Base-by-base conservation (phyloP, 371 early-diverging fungal species). In the Lichtheimia ramosa region DNA sequence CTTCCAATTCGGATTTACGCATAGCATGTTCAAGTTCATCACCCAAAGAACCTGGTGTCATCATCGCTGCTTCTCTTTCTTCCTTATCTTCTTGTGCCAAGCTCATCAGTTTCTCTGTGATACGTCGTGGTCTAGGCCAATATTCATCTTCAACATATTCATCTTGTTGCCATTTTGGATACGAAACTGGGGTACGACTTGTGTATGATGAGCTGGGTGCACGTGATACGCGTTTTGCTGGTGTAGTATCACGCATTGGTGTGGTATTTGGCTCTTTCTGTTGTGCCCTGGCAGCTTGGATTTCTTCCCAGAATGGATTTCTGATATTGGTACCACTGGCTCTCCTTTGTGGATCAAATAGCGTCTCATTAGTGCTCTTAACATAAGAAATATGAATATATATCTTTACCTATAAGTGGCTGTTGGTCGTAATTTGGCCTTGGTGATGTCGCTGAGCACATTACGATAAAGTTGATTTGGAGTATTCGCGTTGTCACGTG, bases 261-360 rank as follows among this genome's bases (percentile, higher is more conserved):
- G 46, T 46, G 46, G 46, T 18, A 21, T 18, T 46, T 46, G 46
- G 1, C 2, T 46, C 46, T 18, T 46, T 23, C 18, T 43, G 5
- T 25, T 50, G 48, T 8, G 14, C 39, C 39, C 24, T 48, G 13
- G 57, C 48, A 16, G 41, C 53, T 16, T 63, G 63, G 23, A 63
- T 63, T 48, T 63, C 63, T 41, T 58, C 48, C 63, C 63, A 63
- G 48, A 63, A 46, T 16, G 39, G 41, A 25, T 63, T 63, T 1
- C 41, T 25, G 0, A 58, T 40, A 24, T 43, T 51, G 48, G 56
- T 63, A 24, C 63, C 63, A n/a, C 51, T 51, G 3, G 63, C 58
- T 20, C 50, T 58, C 25, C 63, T 63, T 21, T 42, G 25, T 43
- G 10, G 10, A 34, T 34, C 34, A 6, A 28, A 20, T 10, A 24